Conservation (phyloP, 2,329 filamentous ascomycete genomes). For the Cordyceps cicadae region DNA sequence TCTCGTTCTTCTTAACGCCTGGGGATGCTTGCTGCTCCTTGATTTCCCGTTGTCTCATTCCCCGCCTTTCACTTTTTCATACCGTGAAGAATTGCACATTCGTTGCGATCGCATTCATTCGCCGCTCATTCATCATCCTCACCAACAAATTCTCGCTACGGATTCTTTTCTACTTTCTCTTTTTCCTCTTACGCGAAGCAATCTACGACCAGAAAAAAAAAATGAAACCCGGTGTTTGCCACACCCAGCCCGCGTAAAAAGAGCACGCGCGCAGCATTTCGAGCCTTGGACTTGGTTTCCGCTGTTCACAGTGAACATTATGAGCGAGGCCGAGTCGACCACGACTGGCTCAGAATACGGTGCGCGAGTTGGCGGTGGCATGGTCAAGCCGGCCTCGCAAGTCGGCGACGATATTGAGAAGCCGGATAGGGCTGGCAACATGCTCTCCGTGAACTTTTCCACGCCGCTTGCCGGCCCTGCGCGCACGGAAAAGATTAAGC, state of each 20-base stretch:
- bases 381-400: neutral
- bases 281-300: neutral
- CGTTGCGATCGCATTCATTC: neutral
- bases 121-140: too few species aligned
- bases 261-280: neutral
- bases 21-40: neutral
- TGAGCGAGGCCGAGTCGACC: constrained; percentile 2
- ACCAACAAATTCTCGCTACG: neutral
- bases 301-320: neutral
- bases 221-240: neutral
- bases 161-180: neutral
- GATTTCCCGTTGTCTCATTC: neutral
- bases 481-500: constrained; percentile 28
- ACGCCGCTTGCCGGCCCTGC: constrained; percentile 29
- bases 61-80: neutral
- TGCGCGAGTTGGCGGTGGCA: neutral
- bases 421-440: constrained; percentile 14
- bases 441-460: constrained; percentile 33
- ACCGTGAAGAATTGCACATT: neutral
- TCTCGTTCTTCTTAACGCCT: neutral
- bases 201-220: neutral
- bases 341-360: neutral
- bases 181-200: neutral
- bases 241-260: neutral
- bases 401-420: neutral